phyloP scores from a whole-genome alignment of 345 rosid genomes.

The Dovyalis caffra region DNA sequence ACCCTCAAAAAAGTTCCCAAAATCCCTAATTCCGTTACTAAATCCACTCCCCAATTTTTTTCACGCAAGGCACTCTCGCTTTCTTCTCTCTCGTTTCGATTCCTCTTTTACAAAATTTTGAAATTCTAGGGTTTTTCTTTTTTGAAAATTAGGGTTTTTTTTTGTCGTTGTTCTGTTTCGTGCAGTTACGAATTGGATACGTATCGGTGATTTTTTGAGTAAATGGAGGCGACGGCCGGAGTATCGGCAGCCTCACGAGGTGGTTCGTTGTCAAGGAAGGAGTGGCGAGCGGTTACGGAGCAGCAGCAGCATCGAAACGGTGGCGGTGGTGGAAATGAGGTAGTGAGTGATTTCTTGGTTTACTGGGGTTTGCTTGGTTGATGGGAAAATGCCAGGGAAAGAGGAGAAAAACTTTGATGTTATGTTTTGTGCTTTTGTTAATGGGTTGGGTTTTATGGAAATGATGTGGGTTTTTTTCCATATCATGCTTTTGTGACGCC shows the following conservation, averaged over 20 bases:
- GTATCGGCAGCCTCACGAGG: constrained; percentile 58
- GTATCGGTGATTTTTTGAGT: constrained; percentile 28
- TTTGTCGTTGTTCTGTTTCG: neutral
- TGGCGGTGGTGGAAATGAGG: constrained; percentile 53
- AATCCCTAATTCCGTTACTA: neutral
- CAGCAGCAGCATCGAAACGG: constrained; percentile 48
- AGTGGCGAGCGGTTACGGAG: constrained; percentile 95
- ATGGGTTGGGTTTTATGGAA: neutral
- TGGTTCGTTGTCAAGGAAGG: constrained; percentile 69
- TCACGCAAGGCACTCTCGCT: neutral
- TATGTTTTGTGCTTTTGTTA: neutral
- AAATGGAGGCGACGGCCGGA: constrained; percentile 83
- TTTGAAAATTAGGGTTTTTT: constrained; percentile 7
- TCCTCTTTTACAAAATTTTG: neutral
- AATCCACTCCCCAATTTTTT: neutral
- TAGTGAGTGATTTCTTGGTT: neutral
- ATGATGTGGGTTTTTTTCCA: neutral
- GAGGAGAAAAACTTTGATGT: neutral
- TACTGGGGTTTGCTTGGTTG: neutral
- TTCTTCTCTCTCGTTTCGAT: neutral
- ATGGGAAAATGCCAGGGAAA: constrained; percentile 3
- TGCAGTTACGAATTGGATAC: constrained; percentile 20
- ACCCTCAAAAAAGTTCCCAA: constrained; percentile 24
- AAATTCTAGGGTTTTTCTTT: constrained; percentile 32
- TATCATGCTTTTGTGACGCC: neutral